Evolutionary conservation across 495 filamentous ascomycete genomes (phyloP).

Genomic region (Penicillium psychrofluorescens): DNA sequence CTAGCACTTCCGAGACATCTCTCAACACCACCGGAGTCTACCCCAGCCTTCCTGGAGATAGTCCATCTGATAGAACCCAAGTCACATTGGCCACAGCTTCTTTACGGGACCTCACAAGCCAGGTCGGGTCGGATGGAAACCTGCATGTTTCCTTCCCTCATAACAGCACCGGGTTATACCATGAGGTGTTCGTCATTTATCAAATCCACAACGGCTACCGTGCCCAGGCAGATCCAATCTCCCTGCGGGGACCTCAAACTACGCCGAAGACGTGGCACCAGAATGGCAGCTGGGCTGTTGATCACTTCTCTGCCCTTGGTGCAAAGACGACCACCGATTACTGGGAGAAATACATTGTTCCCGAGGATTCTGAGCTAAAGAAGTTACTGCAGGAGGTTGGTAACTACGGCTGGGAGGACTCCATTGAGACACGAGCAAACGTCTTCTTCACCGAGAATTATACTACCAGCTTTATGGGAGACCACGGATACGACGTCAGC

Average conservation of each 20-base stretch:
- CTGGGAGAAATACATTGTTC: constrained; percentile 21
- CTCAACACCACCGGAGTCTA: no score
- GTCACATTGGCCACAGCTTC: no score
- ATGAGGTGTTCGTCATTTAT: no score
- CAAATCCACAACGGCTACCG: no score
- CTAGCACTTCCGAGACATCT: no score
- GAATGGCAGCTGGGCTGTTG: constrained; percentile 24
- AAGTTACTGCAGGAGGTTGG: constrained; percentile 21
- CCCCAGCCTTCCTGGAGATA: no score
- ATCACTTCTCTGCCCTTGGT: constrained; percentile 24
- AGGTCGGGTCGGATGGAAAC: no score
- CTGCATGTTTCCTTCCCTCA: no score
- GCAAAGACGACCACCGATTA: constrained; percentile 17
- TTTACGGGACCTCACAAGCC: no score
- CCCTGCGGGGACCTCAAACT: neutral
- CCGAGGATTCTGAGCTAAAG: constrained; percentile 5
- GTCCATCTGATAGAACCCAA: no score
- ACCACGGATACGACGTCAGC: constrained; percentile 10
- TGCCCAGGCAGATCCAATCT: no score
- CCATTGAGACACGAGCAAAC: constrained; percentile 9
- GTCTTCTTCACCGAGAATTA: constrained; percentile 10
- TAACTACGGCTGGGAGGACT: constrained; percentile 24
- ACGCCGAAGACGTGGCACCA: constrained; percentile 3
- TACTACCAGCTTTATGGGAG: constrained; percentile 12
- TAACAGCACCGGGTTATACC: no score